Evolutionary conservation across 2,329 filamentous ascomycete species (phyloP), one percentile per base, ranked within the genome.

Genomic region (Aureobasidium melanogenum): DNA sequence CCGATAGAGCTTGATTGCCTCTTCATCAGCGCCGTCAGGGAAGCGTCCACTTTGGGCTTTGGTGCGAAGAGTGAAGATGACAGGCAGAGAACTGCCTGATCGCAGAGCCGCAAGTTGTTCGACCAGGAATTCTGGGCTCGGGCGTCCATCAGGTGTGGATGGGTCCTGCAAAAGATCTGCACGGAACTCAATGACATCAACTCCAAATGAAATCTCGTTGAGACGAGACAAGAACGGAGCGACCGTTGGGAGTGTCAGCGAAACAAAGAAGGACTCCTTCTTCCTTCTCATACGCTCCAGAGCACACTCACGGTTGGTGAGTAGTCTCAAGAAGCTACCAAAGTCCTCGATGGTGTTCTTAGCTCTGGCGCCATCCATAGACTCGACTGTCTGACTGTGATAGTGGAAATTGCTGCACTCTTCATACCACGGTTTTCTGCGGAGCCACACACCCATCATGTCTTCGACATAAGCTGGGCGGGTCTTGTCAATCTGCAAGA

Each of bases 401-500:
- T 96, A 97, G 67, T 95, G 86, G 68, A 91, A 88, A 71, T 96
- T 99, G 78, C 92, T 97, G 79, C 94, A 97, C 72, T 93, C 85
- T 62, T 89, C 82, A 74, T 91, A 97, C 86, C 90, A 96, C 3
- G 87, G 88, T 73, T 91, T 94, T 39, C 94, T 86, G 58, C 93
- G 87, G 62, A 90, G 78, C 80, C 96, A 99, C 2, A 99, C 93
- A 10, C 85, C 86, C 76, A 91, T 88, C 78, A 97, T 96, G 69
- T 97, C 88, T 67, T 94, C 91, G 5, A 91, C 87, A 71, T 96
- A 97, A 9, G 93, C 93, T 28, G 94, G 94, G 7, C 94, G 84
- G 24, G 88, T 91, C 77, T 95, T 91, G 77, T 99, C 94, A 48
- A 87, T 84, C 68, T 89, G 85, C 36, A 99, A 81, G 75, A 94